phyloP scores from a whole-genome alignment of 306 rosid species.

The Lathyrus oleraceus region DNA sequence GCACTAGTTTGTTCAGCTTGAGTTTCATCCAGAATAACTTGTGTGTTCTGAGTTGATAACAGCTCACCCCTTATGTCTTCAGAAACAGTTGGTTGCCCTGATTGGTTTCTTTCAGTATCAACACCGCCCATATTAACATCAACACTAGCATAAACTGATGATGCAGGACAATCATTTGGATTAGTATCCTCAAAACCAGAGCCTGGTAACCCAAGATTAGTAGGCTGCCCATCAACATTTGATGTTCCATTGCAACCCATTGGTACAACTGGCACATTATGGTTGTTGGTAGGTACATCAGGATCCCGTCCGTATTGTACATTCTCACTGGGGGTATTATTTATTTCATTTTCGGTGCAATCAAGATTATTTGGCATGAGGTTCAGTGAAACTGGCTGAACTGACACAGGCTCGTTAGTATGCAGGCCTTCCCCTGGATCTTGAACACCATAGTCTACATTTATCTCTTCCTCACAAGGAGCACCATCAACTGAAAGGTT shows the following conservation, averaged over 20 bases:
- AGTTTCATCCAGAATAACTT: constrained; percentile 49
- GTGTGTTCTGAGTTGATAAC: constrained; percentile 51
- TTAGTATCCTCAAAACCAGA: constrained; percentile 49
- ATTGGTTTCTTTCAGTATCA: constrained; percentile 61
- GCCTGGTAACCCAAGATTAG: constrained; percentile 43
- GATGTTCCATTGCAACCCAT: constrained; percentile 55
- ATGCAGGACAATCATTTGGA: constrained; percentile 49
- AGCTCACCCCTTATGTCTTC: constrained; percentile 60
- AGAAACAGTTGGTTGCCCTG: constrained; percentile 50
- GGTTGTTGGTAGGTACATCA: constrained; percentile 47
- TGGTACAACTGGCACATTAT: constrained; percentile 52
- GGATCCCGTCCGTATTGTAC: constrained; percentile 50
- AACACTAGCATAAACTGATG: constrained; percentile 52
- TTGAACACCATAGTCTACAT: constrained; percentile 50
- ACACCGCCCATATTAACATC: constrained; percentile 74
- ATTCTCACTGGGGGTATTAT: constrained; percentile 53
- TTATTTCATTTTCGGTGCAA: constrained; percentile 59
- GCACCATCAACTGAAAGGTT: constrained; percentile 50
- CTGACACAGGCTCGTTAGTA: constrained; percentile 64
- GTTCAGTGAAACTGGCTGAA: constrained; percentile 63
- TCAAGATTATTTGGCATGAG: constrained; percentile 53
- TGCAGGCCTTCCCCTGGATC: constrained; percentile 53
- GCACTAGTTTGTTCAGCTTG: constrained; percentile 63
- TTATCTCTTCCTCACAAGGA: constrained; percentile 54
- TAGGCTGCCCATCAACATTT: constrained; percentile 51